These are phyloP conservation scores for Dendrobium huoshanense DNA, from an alignment of 106 monocot genomes.

Conservation along the genomic window DNA sequence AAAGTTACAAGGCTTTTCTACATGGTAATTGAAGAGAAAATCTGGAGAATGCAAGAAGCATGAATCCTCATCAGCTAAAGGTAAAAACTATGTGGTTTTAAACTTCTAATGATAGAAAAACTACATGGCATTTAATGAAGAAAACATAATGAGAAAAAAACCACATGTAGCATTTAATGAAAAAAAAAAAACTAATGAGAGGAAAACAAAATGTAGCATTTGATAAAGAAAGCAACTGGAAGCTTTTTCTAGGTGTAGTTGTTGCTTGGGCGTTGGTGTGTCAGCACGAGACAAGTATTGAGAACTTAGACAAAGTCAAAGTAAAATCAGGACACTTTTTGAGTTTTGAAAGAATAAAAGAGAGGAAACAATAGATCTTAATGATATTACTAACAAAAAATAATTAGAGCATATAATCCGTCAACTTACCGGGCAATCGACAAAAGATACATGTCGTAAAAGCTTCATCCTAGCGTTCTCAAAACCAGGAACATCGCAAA, in stretches of 20 bases:
- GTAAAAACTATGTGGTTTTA: too few relatives aligned
- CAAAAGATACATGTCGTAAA: constrained; percentile 93
- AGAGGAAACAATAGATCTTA: neutral
- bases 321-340: neutral
- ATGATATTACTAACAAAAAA: neutral
- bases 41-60: too few relatives aligned
- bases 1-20: too few relatives aligned
- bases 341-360: neutral
- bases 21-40: too few relatives aligned
- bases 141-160: neutral
- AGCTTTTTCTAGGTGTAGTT: neutral
- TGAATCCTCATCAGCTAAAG: too few relatives aligned
- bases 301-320: neutral
- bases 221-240: neutral
- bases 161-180: neutral
- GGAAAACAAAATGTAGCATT: neutral
- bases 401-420: neutral
- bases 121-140: too few relatives aligned
- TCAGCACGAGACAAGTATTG: neutral
- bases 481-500: constrained; percentile 92
- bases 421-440: constrained; percentile 82
- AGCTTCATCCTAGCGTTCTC: constrained; percentile 90
- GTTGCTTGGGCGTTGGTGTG: neutral
- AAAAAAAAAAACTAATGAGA: neutral
- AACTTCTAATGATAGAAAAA: too few relatives aligned